Percentiles rank a stretch among this genome's conserved stretches.
Conservation (phyloP, 495 filamentous ascomycete genomes). For the Bathelium albidoporum region DNA sequence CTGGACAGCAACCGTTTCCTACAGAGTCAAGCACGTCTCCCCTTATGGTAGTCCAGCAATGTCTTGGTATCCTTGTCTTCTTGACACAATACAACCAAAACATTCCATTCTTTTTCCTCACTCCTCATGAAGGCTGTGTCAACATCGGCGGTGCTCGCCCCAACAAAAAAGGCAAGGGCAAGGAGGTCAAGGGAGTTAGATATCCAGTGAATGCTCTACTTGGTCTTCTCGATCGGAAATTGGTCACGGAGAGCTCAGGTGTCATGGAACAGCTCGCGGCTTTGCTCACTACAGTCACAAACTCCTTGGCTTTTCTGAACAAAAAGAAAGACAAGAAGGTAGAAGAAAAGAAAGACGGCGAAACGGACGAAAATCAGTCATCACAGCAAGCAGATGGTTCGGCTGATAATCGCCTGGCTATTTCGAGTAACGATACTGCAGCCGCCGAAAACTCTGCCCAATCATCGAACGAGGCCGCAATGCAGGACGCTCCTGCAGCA, state of each 20-base stretch:
- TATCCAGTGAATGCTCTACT: slow-evolving; percentile 88
- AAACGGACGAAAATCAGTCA: slow-evolving; percentile 23
- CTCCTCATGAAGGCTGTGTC: slow-evolving; percentile 73
- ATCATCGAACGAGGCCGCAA: slow-evolving; percentile 12
- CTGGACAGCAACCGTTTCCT: slow-evolving; percentile 40
- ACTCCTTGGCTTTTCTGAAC: slow-evolving; percentile 69
- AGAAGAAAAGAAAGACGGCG: slow-evolving; percentile 48
- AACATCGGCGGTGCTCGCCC: slow-evolving; percentile 64
- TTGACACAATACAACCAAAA: slow-evolving; percentile 69
- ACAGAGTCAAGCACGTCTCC: slow-evolving; percentile 68
- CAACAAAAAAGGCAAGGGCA: slow-evolving; percentile 74
- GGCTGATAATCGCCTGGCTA: background rate
- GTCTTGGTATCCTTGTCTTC: slow-evolving; percentile 68
- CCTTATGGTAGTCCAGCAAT: slow-evolving; percentile 91
- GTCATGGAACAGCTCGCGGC: slow-evolving; percentile 91
- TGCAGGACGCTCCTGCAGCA: slow-evolving; percentile 12
- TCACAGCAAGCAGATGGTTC: slow-evolving; percentile 16
- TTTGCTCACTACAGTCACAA: slow-evolving; percentile 77
- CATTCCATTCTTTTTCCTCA: slow-evolving; percentile 86
- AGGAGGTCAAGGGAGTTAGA: slow-evolving; percentile 66
- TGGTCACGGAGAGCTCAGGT: slow-evolving; percentile 87
- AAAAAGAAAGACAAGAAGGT: slow-evolving; percentile 65
- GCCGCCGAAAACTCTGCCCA: background rate
- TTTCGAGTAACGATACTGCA: background rate
- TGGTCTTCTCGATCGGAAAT: slow-evolving; percentile 73